Evolutionary conservation across 345 rosid species (phyloP), one percentile per base, ranked within the genome.

Genomic region (Hypericum androsaemum): DNA sequence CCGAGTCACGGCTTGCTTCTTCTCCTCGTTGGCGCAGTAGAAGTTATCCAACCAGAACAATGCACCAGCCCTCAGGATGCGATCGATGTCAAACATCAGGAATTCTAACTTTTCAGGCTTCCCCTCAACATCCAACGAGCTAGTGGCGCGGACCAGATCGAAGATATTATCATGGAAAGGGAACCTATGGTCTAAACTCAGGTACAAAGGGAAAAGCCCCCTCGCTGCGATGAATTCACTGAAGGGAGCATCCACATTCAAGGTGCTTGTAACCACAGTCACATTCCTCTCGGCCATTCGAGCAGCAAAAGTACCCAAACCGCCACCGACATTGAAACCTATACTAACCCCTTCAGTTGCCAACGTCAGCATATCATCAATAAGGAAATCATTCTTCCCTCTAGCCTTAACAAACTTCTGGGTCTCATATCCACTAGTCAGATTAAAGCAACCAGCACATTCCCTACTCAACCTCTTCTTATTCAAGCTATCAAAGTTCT

Each of bases 271-370:
- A 64, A 92, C 67, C 41, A 92, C 64, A 37, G 95, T 88, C 60
- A 88, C 97, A 43, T 84, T 83, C 71, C 62, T 88, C 74, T 88
- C 98, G 0, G 97, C 94, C 95, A 92, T 85, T 64, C 89, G 77
- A 50, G 94, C 97, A 50, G 95, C 94, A 56, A 88, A 83, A 0
- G 90, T 81, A 50, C 95, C 97, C 14, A 94, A 80, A 47, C 95
- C 96, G 57, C 94, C 88, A 10, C 88, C 89, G 50, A 88, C 71
- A 63, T 88, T 90, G 5, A 92, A 77, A 11, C 96, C 98, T 2
- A 88, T 83, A 39, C 94, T 76, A 52, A 85, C 71, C 12, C 79
- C 89, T 38, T 90, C 94, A 54, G 68, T 77, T 32, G 71, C 90
- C 74, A 88, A 65, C 39, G 76, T 63, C 53, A 88, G 69, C 43